These are phyloP conservation scores for Penicillium italicum DNA, from an alignment of 2,329 filamentous ascomycete genomes.

Conservation along the genomic window DNA sequence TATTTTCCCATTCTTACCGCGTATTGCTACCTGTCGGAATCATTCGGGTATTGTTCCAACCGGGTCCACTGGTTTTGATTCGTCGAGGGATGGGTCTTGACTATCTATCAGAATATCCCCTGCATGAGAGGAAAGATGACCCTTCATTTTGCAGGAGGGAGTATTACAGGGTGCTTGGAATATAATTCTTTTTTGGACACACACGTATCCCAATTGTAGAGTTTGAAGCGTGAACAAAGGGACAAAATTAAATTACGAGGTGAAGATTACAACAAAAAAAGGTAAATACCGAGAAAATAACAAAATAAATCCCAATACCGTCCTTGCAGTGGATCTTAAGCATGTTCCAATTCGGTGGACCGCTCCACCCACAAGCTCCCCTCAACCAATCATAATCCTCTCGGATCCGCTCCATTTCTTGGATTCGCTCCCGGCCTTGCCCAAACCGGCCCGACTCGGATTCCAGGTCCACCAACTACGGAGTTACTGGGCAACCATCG, in stretches of 20 bases:
- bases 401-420: slow-evolving; percentile 13
- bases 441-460: slow-evolving; percentile 30
- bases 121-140: slow-evolving; percentile 3
- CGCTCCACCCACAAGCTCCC: slow-evolving; percentile 10
- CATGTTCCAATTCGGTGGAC: slow-evolving; percentile 19
- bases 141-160: background rate
- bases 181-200: background rate
- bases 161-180: background rate
- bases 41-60: slow-evolving; percentile 10
- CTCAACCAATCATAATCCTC: slow-evolving; percentile 14
- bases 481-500: slow-evolving; percentile 25
- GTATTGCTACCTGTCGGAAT: slow-evolving; percentile 18
- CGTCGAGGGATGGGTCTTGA: background rate
- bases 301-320: background rate
- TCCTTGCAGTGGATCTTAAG: slow-evolving; percentile 27
- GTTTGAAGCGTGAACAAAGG: background rate
- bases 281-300: background rate
- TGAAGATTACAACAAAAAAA: background rate
- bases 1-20: slow-evolving; percentile 20
- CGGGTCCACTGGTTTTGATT: slow-evolving; percentile 2
- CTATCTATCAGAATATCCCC: slow-evolving; percentile 5
- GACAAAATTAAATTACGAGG: background rate
- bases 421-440: slow-evolving; percentile 21
- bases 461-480: slow-evolving; percentile 23
- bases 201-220: background rate